Conservation (phyloP, 1,284 basidiomycete genomes). For the Chalciporus sp. region DNA sequence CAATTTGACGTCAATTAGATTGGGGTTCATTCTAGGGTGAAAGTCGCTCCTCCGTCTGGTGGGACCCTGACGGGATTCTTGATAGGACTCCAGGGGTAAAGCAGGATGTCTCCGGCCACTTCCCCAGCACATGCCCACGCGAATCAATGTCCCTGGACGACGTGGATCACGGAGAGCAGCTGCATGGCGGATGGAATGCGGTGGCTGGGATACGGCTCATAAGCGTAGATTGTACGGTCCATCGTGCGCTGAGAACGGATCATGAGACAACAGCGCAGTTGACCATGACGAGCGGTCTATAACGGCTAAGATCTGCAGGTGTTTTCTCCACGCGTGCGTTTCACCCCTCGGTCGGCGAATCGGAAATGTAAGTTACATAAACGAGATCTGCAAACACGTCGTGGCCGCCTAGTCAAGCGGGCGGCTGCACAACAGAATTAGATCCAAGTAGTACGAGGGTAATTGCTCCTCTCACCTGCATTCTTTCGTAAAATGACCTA, state of each 20-base stretch:
- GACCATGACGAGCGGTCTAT: conserved; percentile 19
- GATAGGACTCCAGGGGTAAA: neutral
- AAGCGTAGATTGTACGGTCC: conserved; percentile 1
- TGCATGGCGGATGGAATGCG: conserved; percentile 1
- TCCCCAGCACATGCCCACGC: conserved; percentile 9
- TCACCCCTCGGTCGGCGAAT: conserved; percentile 19
- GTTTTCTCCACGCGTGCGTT: conserved; percentile 11
- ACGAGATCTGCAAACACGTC: conserved; percentile 7
- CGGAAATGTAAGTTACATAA: conserved; percentile 13
- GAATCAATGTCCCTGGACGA: conserved; percentile 5
- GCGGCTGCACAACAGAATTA: neutral
- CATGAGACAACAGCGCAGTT: conserved; percentile 25
- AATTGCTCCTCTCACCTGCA: conserved; percentile 10
- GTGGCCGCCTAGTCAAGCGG: conserved; percentile 16
- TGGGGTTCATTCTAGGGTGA: conserved; percentile 12
- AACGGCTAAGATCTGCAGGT: conserved; percentile 25
- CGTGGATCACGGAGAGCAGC: conserved; percentile 2
- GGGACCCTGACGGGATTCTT: neutral
- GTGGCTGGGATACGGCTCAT: conserved; percentile 7
- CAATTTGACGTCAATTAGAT: conserved; percentile 5
- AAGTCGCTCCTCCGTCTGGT: neutral
- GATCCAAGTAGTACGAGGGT: neutral
- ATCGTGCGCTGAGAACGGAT: conserved; percentile 1
- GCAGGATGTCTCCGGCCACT: neutral
- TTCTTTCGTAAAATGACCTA: conserved; percentile 24